Evolutionary conservation across 2,329 filamentous ascomycete genomes (phyloP), one percentile per base, ranked within the genome.

Genomic region (Pseudocercospora vitis): DNA sequence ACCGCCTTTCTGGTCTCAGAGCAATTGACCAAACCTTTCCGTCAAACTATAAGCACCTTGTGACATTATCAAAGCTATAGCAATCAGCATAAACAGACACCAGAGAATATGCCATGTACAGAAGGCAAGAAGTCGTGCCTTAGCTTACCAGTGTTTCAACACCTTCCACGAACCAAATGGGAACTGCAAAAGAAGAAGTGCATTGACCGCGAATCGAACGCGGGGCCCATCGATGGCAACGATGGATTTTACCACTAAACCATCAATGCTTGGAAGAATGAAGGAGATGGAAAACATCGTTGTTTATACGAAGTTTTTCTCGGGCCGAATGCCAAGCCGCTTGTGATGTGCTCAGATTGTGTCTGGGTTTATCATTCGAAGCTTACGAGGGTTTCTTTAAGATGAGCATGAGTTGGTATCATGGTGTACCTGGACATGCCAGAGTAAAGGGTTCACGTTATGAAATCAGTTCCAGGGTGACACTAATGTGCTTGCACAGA

Each of bases 161-260:
- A n/a, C n/a, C n/a, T n/a, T n/a, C n/a, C n/a, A n/a, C n/a, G n/a
- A 8, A 39, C 42, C 42, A 7, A 12, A 16, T 8, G n/a, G 9
- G 42, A 11, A 32, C 29, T 8, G 35, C 44, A 47, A 47, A 47
- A 46, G 21, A 46, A 14, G 12, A 31, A 19, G n/a, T 47, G 44
- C 44, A n/a, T 31, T 23, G 16, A 31, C 44, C 44, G 18, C 26
- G 44, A 47, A 47, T 47, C 44, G 44, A 47, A 47, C 44, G 26
- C 18, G 44, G 44, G 44, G 44, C 44, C 32, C 16, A 18, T 14
- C 44, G 24, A 47, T 5, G 39, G 39, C 39, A 44, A 44, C 21
- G 39, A 12, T 16, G 12, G 28, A 40, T 50, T 39, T 39, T 50
- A 40, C 47, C 23, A 31, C 23, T 37, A 37, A 49, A 37, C 31